Evolutionary conservation across 495 filamentous ascomycete genomes (phyloP), one percentile per base, ranked within the genome.

Genomic region (Cudoniella acicularis): DNA sequence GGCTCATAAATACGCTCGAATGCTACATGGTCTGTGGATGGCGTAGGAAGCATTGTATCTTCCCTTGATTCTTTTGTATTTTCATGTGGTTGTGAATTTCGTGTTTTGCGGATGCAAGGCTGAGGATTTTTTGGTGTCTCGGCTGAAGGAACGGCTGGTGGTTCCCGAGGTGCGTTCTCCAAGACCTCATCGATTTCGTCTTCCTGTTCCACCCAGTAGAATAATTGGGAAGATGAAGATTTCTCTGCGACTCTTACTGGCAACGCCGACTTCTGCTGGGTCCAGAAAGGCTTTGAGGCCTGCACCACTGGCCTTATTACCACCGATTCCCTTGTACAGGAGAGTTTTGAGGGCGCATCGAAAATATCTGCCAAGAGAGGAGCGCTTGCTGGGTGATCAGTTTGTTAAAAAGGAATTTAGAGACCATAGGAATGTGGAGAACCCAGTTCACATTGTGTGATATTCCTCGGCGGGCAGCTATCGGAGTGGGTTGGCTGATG

Each of bases 351-450:
- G 95, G 59, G 84, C 89, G 0, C 95, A 98, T 73, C 83, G 94
- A 49, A 87, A 84, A 56, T 79, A 88, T 60, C 75, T 98, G 17
- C 84, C 87, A 1, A 65, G 66, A 2, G 82, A 94, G 48, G 86
- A 89, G 84, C 82, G 94, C 21, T 45, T 96, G 2, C 72, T 98
- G 8, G 94, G 94, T 0, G 94, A 98, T 67, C 80, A 87, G 62
- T 98, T 96, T 73, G 76, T 98, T 67, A 96, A 92, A 75, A 81
- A 80, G 40, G 95, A 98, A 75, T 98, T 96, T 63, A 79, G 91
- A 49, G 85, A 85, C 4, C 94, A 98, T 69, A 75, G 78, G 51
- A 79, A 80, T 54, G 81, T 93, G 26, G 94, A 97, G 56, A 98
- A 98, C 66, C 95, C 95, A 0, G 81, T 89, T 42, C 92, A 97